These are phyloP conservation scores for Hanseniaspora occidentalis DNA, from an alignment of 805 yeast species.

Conservation along the genomic window DNA sequence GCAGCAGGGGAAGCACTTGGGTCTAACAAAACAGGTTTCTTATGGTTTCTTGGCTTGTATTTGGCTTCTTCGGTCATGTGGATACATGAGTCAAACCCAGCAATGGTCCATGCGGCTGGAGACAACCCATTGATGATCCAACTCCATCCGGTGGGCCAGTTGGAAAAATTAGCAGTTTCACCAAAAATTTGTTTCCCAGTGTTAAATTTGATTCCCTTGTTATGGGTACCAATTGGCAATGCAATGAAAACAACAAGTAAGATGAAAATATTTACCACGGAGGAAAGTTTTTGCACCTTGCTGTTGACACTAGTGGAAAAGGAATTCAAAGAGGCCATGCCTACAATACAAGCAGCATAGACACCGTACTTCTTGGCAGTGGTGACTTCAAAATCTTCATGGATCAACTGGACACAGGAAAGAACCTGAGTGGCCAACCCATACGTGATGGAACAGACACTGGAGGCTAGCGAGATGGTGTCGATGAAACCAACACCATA, in stretches of 20 bases:
- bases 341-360: constrained; percentile 44
- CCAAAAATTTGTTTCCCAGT: constrained; percentile 45
- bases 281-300: constrained; percentile 46
- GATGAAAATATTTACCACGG: constrained; percentile 38
- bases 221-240: constrained; percentile 44
- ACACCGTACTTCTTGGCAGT: constrained; percentile 48
- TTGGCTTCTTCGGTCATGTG: constrained; percentile 64
- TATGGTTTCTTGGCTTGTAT: constrained; percentile 30
- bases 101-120: constrained; percentile 68
- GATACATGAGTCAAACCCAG: constrained; percentile 59
- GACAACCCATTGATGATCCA: constrained; percentile 37
- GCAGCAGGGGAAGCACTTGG: constrained; percentile 35
- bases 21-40: constrained; percentile 4
- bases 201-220: constrained; percentile 29
- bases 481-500: constrained; percentile 58
- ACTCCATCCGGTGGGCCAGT: constrained; percentile 53
- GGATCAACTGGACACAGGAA: constrained; percentile 41
- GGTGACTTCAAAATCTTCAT: constrained; percentile 41
- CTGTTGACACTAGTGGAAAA: constrained; percentile 46
- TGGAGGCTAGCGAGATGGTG: constrained; percentile 54
- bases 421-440: constrained; percentile 52
- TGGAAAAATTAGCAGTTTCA: constrained; percentile 34
- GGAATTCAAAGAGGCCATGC: constrained; percentile 42
- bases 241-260: constrained; percentile 48
- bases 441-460: constrained; percentile 54